Base-by-base conservation (phyloP, 2,329 filamentous ascomycete genomes). In the Curvularia sp. region DNA sequence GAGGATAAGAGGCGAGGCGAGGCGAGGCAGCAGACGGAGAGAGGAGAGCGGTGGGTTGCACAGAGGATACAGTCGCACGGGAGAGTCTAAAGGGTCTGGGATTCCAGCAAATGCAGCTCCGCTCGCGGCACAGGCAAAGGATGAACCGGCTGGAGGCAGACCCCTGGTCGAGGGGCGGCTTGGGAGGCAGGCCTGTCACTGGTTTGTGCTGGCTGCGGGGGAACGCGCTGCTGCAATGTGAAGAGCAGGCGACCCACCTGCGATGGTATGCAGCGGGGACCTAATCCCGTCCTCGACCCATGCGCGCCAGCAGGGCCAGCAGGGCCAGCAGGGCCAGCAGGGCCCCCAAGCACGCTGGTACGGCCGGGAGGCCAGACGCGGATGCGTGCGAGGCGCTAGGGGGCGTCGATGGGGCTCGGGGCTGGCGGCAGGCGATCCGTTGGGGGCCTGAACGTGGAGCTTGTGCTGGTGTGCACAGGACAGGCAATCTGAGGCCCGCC, bases 201-300 rank as follows among this genome's bases (percentile, higher is more conserved):
- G 57, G 57, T 60, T 56, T 60, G 57, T 49, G 49, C 53, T 48
- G 46, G 53, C 53, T 57, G 49, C 53, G 53, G 57, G 53, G 57
- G 53, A 57, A 47, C 44, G 54, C 53, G 49, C 53, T 57, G 49
- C 57, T 60, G 57, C 57, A 60, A 24, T 53, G 57, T 60, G 57
- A 60, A 60, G 44, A 53, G 41, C 41, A 39, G 57, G 49, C 24
- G 53, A 50, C 53, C 57, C 53, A 46, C 49, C 28, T n/a, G 28
- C 20, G 49, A 57, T 60, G 49, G 49, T 42, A 60, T 60, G 57
- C 57, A 60, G 53, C 57, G 57, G 57, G 57, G 49, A 60, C 53
- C 53, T 57, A 49, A 57, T 43, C 49, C 57, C 53, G 57, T 57
- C 48, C 20, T 33, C 43, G 46, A 52, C 42, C 57, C 53, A 55